Conservation (phyloP, 208 protist species). For the Eutreptiella sp. region DNA sequence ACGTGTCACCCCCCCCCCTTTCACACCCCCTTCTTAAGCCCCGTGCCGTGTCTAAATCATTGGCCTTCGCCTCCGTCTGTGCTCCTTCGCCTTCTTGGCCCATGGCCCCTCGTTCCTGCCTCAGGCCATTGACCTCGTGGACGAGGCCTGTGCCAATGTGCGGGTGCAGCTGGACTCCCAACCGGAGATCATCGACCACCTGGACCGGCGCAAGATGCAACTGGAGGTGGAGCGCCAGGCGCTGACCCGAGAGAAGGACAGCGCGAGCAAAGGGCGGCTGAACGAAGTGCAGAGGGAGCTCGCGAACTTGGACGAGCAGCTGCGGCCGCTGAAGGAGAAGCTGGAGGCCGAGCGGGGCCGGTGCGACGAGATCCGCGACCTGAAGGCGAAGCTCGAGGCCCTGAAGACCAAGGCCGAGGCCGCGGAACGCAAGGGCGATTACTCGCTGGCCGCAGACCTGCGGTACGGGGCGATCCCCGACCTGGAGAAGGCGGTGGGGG, state of each 20-base stretch:
- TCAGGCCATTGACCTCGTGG: constrained; percentile 65
- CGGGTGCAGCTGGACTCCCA: constrained; percentile 44
- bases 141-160: constrained; percentile 41
- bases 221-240: constrained; percentile 54
- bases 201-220: constrained; percentile 41
- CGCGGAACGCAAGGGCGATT: constrained; percentile 79
- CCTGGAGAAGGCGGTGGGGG: constrained; percentile 66
- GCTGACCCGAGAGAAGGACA: constrained; percentile 51
- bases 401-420: constrained; percentile 74
- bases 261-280: constrained; percentile 54
- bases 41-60: too few relatives aligned
- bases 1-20: too few relatives aligned
- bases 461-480: constrained; percentile 92
- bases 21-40: too few relatives aligned
- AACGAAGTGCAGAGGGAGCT: constrained; percentile 62
- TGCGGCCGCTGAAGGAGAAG: constrained; percentile 62
- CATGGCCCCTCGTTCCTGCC: too few relatives aligned
- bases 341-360: constrained; percentile 70
- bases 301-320: constrained; percentile 55
- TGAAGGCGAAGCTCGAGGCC: constrained; percentile 77
- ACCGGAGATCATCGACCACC: constrained; percentile 38
- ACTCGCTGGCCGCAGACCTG: constrained; percentile 82
- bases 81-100: constrained; percentile 4
- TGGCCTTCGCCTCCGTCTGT: constrained; percentile 12
- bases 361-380: constrained; percentile 70